phyloP scores from a whole-genome alignment of 1,284 basidiomycete genomes.

The Cryptococcus sp. region DNA sequence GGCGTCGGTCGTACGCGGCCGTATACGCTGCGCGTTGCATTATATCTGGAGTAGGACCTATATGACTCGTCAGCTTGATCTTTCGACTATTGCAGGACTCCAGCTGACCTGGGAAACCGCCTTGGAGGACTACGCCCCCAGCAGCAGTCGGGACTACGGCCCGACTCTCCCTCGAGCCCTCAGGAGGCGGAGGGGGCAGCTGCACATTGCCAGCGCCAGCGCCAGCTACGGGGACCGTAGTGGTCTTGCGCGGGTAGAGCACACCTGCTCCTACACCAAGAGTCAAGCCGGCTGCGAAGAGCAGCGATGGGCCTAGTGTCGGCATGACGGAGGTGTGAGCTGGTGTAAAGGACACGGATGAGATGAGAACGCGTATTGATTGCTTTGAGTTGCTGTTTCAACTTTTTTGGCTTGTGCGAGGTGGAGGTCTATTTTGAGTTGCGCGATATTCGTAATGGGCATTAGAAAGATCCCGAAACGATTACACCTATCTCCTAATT shows the following conservation, averaged over 20 bases:
- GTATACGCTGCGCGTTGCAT: conserved; percentile 80
- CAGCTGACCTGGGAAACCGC: conserved; percentile 46
- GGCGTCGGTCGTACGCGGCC: conserved; percentile 84
- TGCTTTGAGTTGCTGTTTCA: neutral
- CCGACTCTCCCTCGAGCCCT: conserved; percentile 17
- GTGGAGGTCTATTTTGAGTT: neutral
- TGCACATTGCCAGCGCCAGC: conserved; percentile 8
- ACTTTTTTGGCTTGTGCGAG: conserved; percentile 9
- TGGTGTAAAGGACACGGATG: neutral
- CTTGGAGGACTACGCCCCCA: conserved; percentile 38
- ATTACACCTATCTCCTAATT: neutral
- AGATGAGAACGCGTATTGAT: neutral
- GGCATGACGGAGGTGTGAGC: conserved; percentile 32
- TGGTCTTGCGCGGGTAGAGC: conserved; percentile 31
- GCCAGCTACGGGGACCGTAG: neutral
- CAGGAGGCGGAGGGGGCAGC: conserved; percentile 33
- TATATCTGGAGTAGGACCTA: conserved; percentile 81
- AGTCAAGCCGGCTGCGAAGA: conserved; percentile 52
- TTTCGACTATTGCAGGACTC: neutral
- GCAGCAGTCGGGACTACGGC: conserved; percentile 31
- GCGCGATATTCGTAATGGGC: neutral
- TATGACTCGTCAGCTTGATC: conserved; percentile 11
- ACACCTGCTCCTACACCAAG: conserved; percentile 48
- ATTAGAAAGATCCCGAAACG: neutral
- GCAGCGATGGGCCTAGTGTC: conserved; percentile 47